Conservation (phyloP, 2,329 filamentous ascomycete species). For the Fusarium sp. region DNA sequence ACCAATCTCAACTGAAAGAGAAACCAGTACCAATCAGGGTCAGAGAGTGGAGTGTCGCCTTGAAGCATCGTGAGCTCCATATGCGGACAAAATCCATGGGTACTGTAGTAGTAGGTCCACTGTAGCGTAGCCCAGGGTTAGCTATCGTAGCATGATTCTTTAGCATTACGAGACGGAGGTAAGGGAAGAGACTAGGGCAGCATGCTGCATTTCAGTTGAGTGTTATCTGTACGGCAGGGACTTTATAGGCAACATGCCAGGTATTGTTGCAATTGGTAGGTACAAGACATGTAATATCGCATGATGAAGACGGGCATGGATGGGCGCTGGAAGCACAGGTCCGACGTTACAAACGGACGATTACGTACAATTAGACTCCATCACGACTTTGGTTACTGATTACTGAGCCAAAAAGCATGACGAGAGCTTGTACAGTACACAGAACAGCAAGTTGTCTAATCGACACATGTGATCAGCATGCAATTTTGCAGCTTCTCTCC, state of each 20-base stretch:
- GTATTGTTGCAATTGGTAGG: slow-evolving; percentile 30
- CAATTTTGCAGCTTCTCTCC: slow-evolving; percentile 17
- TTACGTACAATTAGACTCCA: slow-evolving; percentile 39
- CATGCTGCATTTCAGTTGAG: slow-evolving; percentile 9
- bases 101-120: slow-evolving; percentile 28
- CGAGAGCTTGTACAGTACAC: not conserved
- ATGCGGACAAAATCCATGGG: slow-evolving; percentile 31
- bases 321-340: slow-evolving; percentile 18
- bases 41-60: slow-evolving; percentile 19
- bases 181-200: slow-evolving; percentile 37
- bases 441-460: slow-evolving; percentile 1
- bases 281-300: slow-evolving; percentile 20
- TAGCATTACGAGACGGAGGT: slow-evolving; percentile 34
- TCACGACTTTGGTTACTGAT: slow-evolving; percentile 34
- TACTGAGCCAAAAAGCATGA: slow-evolving; percentile 29
- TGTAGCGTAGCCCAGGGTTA: slow-evolving; percentile 29
- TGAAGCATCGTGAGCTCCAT: slow-evolving; percentile 44
- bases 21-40: slow-evolving; percentile 19
- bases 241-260: not conserved
- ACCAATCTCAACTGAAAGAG: slow-evolving; percentile 29
- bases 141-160: slow-evolving; percentile 33
- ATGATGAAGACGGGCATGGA: slow-evolving; percentile 30
- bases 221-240: slow-evolving; percentile 7
- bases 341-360: slow-evolving; percentile 33
- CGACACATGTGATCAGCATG: slow-evolving; percentile 22